Evolutionary conservation across 2,329 filamentous ascomycete species (phyloP).

Genomic region (Colletotrichum somersetense): DNA sequence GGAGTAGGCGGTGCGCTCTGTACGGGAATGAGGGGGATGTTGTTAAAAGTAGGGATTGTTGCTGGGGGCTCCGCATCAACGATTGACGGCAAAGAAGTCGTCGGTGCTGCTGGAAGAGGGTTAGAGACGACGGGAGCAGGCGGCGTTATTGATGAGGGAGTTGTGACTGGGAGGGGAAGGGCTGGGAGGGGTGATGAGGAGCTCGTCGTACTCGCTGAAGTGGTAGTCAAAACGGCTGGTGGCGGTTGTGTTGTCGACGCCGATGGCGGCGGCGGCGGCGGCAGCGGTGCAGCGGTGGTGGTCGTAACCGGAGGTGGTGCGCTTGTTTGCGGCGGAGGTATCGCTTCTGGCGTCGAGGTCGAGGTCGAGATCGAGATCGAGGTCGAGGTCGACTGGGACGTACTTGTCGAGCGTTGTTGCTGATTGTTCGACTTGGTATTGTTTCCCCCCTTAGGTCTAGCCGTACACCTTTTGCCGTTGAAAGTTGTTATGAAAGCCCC

Average conservation of each 20-base stretch:
- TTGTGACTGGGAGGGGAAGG: conserved; percentile 41
- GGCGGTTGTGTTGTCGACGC: conserved; percentile 12
- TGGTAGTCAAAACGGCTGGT: conserved; percentile 44
- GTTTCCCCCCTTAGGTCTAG: conserved; percentile 56
- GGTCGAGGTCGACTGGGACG: conserved; percentile 32
- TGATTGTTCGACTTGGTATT: conserved; percentile 33
- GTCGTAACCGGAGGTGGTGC: conserved; percentile 13
- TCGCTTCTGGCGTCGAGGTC: conserved; percentile 26
- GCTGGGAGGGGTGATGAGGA: conserved; percentile 43
- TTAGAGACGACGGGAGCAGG: conserved; percentile 33
- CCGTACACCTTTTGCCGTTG: conserved; percentile 66
- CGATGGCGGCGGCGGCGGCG: conserved; percentile 16
- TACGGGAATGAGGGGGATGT: conserved; percentile 28
- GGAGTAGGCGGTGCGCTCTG: conserved; percentile 24
- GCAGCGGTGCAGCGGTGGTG: conserved; percentile 4
- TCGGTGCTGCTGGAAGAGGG: conserved; percentile 26
- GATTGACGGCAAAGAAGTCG: conserved; percentile 26
- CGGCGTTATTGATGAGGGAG: conserved; percentile 13
- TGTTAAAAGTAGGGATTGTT: conserved; percentile 38
- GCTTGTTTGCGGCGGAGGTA: conserved; percentile 30
- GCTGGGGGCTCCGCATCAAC: conserved; percentile 34
- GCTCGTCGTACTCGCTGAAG: conserved; percentile 54
- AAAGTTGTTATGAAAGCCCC: conserved; percentile 64
- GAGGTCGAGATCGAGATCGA: conserved; percentile 25
- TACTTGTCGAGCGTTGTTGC: conserved; percentile 25